phyloP scores from a whole-genome alignment of 106 monocot genomes.

The Chionographis japonica region DNA sequence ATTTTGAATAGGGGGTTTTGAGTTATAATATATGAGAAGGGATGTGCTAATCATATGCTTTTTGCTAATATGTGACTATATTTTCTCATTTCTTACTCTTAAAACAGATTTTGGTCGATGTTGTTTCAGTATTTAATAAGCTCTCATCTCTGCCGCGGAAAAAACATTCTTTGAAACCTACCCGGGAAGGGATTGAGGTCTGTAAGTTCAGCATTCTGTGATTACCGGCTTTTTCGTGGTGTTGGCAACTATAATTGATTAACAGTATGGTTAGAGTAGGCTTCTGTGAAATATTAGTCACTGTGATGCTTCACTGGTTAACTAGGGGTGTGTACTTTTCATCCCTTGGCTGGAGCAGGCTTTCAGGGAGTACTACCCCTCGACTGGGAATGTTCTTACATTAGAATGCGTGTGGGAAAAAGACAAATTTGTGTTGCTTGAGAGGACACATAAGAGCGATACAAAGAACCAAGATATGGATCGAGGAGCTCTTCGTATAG shows the following conservation, averaged over 20 bases:
- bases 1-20: neutral
- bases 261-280: too few relatives aligned
- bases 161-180: slow-evolving; percentile 63
- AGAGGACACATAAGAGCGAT: slow-evolving; percentile 24
- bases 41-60: neutral
- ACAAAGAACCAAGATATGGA: slow-evolving; percentile 20
- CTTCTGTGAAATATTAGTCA: too few relatives aligned
- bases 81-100: neutral
- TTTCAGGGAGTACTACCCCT: slow-evolving; percentile 72
- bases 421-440: slow-evolving; percentile 91
- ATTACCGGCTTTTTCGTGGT: too few relatives aligned
- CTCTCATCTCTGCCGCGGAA: slow-evolving; percentile 47
- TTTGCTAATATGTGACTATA: neutral
- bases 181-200: slow-evolving; percentile 59
- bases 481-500: slow-evolving; percentile 16
- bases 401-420: slow-evolving; percentile 73
- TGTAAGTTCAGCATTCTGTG: slow-evolving; percentile 1
- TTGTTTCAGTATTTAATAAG: slow-evolving; percentile 67
- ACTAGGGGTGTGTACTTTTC: neutral
- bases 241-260: too few relatives aligned
- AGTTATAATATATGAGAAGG: neutral
- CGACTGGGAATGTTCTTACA: slow-evolving; percentile 21
- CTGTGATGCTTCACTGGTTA: too few relatives aligned
- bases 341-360: slow-evolving; percentile 33
- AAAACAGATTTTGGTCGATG: slow-evolving; percentile 69